phyloP scores from a whole-genome alignment of 495 filamentous ascomycete genomes.

The Aspergillus nidulans region DNA sequence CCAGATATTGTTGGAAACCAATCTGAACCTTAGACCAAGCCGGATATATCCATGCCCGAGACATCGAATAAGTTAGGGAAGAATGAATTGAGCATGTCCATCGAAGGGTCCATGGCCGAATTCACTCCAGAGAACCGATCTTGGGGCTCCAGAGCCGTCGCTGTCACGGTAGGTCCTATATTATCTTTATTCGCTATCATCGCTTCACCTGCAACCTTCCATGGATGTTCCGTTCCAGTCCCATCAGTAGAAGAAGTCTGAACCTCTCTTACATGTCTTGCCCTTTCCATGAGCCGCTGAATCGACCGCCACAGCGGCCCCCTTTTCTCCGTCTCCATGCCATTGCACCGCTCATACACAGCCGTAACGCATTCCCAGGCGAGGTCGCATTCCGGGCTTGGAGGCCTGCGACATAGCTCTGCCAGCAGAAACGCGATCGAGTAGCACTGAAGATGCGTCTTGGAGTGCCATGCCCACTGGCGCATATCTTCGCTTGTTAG shows the following conservation, averaged over 20 bases:
- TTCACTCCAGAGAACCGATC: no score
- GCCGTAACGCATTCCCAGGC: constrained; percentile 53
- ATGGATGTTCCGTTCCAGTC: not conserved
- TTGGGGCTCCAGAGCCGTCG: no score
- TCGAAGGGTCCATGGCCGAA: no score
- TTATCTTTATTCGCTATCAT: not conserved
- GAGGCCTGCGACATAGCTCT: constrained; percentile 46
- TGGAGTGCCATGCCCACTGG: constrained; percentile 57
- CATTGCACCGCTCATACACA: constrained; percentile 36
- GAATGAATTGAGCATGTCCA: no score
- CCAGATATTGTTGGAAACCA: no score
- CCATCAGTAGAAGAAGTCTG: not conserved
- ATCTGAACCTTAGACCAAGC: no score
- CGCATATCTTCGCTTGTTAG: constrained; percentile 42
- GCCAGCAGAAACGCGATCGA: constrained; percentile 52
- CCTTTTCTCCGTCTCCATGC: constrained; percentile 32
- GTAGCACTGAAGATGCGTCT: constrained; percentile 60
- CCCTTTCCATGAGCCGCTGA: constrained; percentile 48
- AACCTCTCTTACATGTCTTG: constrained; percentile 21
- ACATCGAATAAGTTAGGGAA: no score
- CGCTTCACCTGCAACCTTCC: not conserved
- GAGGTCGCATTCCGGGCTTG: constrained; percentile 47
- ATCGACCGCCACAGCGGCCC: constrained; percentile 47
- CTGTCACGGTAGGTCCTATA: not conserved
- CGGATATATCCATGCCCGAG: no score